These are phyloP conservation scores for Fusarium compactum DNA, from an alignment of 2,329 filamentous ascomycete genomes.

Conservation along the genomic window DNA sequence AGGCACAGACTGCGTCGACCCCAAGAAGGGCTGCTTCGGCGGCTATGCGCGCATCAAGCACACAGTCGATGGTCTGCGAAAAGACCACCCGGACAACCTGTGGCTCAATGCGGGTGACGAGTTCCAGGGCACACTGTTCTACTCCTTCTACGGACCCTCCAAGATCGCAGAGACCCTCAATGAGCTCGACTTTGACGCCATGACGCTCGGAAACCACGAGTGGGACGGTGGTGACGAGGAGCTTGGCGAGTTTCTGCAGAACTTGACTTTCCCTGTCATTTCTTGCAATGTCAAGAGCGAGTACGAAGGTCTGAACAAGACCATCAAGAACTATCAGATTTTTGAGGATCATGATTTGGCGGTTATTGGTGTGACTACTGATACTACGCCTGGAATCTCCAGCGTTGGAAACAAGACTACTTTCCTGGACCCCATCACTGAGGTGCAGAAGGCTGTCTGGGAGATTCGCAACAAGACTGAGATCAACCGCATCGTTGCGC, in stretches of 20 bases:
- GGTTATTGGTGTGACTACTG: slow-evolving; percentile 73
- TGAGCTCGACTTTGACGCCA: slow-evolving; percentile 73
- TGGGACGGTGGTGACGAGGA: slow-evolving; percentile 74
- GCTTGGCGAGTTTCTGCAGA: slow-evolving; percentile 71
- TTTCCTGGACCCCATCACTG: slow-evolving; percentile 68
- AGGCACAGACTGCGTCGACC: slow-evolving; percentile 70
- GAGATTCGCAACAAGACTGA: slow-evolving; percentile 71
- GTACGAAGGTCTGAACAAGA: slow-evolving; percentile 69
- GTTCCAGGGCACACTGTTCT: slow-evolving; percentile 77
- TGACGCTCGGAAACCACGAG: slow-evolving; percentile 77
- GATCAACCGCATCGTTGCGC: slow-evolving; percentile 72
- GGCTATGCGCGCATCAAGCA: slow-evolving; percentile 74
- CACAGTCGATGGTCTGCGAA: slow-evolving; percentile 67
- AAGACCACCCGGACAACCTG: slow-evolving; percentile 69
- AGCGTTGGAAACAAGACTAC: slow-evolving; percentile 68
- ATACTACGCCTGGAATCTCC: slow-evolving; percentile 69
- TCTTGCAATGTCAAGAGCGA: slow-evolving; percentile 73
- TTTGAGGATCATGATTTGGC: slow-evolving; percentile 71
- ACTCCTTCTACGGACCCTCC: slow-evolving; percentile 73
- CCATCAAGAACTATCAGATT: slow-evolving; percentile 74
- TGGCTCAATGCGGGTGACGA: slow-evolving; percentile 77
- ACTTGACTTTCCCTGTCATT: slow-evolving; percentile 73
- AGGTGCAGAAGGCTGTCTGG: slow-evolving; percentile 72
- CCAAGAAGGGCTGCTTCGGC: slow-evolving; percentile 70
- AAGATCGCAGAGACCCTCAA: slow-evolving; percentile 77